Base-by-base conservation (phyloP, 106 monocot genomes). In the Amphibolis antarctica region DNA sequence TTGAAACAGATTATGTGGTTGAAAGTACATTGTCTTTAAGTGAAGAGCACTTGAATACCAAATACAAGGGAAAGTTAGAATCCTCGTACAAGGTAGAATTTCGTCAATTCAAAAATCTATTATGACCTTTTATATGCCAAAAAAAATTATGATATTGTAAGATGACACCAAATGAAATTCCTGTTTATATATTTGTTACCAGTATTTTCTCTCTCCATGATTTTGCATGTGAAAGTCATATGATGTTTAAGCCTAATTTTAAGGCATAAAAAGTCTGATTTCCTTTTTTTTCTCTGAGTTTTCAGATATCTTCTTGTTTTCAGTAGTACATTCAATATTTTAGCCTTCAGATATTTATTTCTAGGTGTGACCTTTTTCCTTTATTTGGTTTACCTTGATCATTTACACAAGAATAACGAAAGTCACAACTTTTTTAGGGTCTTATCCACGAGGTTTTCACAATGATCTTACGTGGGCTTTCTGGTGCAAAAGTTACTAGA, bases 371-470 rank as follows among this genome's bases (percentile, higher is more conserved):
- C 9, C 14, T 9, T 55, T 1, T 57, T 57, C 26, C 6, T 46
- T 46, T 44, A 13, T 19, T 46, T 5, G 20, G 36, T 24, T 21
- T 4, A 29, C 43, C 14, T 18, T 18, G 17, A 42, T 60, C 10
- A 10, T 9, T 42, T 19, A 42, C 42, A 44, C 1, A 20, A 43
- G 29, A 10, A 60, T 21, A 42, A 42, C 19, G 3, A 29, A 20
- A 20, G 0, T 17, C 4, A 24, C 20, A 26, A 46, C 44, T 1
- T 5, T 11, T 79, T 28, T 45, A 99, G 98, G 98, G 98, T 50
- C 58, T 91, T 25, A 99, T 88, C 58, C 87, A 88, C 64, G 98
- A 99, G 30, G 88, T 88, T 10, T 99, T 99, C 74, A 99, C 91
- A 42, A 65, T 74, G 66, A 75, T 88, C 15, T 60, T 99, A 67